phyloP scores from a whole-genome alignment of 1,284 basidiomycete species.

The Microbotryomycetes sp. region DNA sequence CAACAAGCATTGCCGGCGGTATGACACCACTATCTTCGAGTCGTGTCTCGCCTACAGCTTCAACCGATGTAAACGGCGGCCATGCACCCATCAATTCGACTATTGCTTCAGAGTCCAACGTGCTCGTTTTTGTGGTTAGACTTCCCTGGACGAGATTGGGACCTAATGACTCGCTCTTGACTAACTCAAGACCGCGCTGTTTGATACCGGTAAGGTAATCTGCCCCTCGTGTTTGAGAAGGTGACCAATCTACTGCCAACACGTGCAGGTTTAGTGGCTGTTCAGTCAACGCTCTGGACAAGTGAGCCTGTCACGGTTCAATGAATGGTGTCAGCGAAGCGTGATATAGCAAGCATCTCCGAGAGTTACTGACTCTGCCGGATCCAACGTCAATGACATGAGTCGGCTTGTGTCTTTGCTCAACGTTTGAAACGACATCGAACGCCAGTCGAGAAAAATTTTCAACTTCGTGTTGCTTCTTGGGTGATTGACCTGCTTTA shows the following conservation, averaged over 20 bases:
- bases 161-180: neutral
- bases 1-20: constrained; percentile 19
- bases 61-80: neutral
- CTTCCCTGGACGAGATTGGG: neutral
- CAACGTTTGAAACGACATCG: neutral
- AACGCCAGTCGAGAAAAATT: constrained; percentile 9
- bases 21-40: neutral
- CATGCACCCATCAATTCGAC: neutral
- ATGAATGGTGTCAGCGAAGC: neutral
- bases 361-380: constrained; percentile 15
- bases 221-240: constrained; percentile 22
- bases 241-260: constrained; percentile 31
- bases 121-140: constrained; percentile 21
- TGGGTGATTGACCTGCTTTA: constrained; percentile 18
- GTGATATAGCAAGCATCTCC: no score
- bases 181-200: neutral
- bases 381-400: constrained; percentile 30
- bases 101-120: constrained; percentile 24
- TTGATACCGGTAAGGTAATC: constrained; percentile 11
- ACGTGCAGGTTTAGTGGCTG: constrained; percentile 26
- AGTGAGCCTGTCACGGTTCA: constrained; percentile 19
- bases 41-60: neutral
- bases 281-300: constrained; percentile 24
- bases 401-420: neutral
- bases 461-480: constrained; percentile 29